Conservation (phyloP, 805 yeast species). For the Cyberlindnera americana region DNA sequence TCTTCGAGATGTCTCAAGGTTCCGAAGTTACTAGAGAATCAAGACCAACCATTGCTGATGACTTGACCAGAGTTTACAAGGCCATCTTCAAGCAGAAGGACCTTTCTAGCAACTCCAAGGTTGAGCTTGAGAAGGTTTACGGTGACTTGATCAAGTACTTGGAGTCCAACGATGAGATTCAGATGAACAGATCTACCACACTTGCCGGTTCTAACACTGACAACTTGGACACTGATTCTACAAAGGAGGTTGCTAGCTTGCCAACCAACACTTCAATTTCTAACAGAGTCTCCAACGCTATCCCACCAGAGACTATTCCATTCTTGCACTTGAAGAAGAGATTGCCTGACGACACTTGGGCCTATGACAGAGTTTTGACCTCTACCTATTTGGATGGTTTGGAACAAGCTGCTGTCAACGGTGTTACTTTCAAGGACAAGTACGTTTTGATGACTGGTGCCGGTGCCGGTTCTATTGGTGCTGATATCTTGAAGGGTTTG, state of each 20-base stretch:
- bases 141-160: slow-evolving; percentile 67
- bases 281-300: slow-evolving; percentile 68
- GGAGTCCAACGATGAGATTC: slow-evolving; percentile 67
- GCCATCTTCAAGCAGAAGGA: slow-evolving; percentile 73
- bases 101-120: slow-evolving; percentile 56
- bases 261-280: slow-evolving; percentile 65
- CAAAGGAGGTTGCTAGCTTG: slow-evolving; percentile 84
- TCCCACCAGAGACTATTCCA: slow-evolving; percentile 85
- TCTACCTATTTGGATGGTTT: slow-evolving; percentile 81
- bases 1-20: slow-evolving; percentile 94
- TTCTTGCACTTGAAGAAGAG: slow-evolving; percentile 90
- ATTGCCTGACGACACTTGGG: slow-evolving; percentile 71
- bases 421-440: slow-evolving; percentile 85
- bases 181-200: slow-evolving; percentile 58
- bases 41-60: slow-evolving; percentile 81
- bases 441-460: slow-evolving; percentile 95
- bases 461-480: slow-evolving; percentile 98
- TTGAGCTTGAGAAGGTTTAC: slow-evolving; percentile 69
- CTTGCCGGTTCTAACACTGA: slow-evolving; percentile 49
- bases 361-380: slow-evolving; percentile 75
- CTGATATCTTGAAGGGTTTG: slow-evolving; percentile 91
- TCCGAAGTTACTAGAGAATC: slow-evolving; percentile 69
- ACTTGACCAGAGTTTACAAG: slow-evolving; percentile 76
- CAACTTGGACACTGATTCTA: slow-evolving; percentile 47
- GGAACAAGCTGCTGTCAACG: slow-evolving; percentile 92